Conservation (phyloP, 2,329 filamentous ascomycete species). For the Tympanopsis confertula region DNA sequence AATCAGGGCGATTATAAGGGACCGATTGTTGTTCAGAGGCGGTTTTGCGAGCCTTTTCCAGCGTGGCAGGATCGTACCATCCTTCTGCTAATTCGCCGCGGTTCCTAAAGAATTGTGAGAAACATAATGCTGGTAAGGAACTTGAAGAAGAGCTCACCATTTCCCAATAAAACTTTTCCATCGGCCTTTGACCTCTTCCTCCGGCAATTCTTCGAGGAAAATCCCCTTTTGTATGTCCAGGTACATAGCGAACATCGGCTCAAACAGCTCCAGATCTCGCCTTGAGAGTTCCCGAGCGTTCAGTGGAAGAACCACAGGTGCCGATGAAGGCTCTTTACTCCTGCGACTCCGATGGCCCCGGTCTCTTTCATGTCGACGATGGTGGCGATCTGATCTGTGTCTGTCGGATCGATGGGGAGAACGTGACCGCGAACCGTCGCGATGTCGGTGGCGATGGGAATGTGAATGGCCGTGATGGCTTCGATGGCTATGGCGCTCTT, state of each 20-base stretch:
- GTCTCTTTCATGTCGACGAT: no score
- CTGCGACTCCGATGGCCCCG: no score
- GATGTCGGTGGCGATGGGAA: no score
- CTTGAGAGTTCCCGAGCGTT: not conserved
- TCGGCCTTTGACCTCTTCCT: slow-evolving; percentile 66
- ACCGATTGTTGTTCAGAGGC: slow-evolving; percentile 5
- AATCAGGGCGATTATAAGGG: slow-evolving; percentile 2
- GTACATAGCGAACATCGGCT: slow-evolving; percentile 32
- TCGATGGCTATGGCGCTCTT: no score
- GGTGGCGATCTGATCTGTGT: no score
- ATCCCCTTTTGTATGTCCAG: slow-evolving; percentile 78
- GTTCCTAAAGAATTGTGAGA: slow-evolving; percentile 55
- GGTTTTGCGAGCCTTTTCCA: slow-evolving; percentile 25
- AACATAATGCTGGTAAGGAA: slow-evolving; percentile 1
- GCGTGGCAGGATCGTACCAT: slow-evolving; percentile 80
- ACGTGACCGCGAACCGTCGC: no score
- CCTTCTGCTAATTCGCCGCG: slow-evolving; percentile 73
- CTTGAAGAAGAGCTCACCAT: no score
- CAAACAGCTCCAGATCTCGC: not conserved
- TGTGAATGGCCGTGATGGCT: no score
- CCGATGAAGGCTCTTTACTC: no score
- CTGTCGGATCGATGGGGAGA: no score
- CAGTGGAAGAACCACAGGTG: not conserved
- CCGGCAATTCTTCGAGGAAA: slow-evolving; percentile 54
- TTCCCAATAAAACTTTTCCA: slow-evolving; percentile 90